phyloP scores from a whole-genome alignment of 306 rosid genomes.

The Astragalus membranaceus region DNA sequence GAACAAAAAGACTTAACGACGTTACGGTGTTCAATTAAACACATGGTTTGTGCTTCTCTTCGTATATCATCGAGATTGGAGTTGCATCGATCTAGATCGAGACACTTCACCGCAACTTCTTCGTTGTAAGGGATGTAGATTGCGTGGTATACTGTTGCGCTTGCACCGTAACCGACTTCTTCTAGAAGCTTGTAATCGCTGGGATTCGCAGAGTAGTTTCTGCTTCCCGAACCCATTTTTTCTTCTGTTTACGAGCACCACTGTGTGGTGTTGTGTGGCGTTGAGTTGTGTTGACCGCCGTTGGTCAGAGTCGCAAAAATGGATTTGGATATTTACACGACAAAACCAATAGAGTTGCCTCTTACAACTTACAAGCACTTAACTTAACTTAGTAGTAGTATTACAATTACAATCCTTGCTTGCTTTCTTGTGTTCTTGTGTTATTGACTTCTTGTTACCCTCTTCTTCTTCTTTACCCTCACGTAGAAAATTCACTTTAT shows the following conservation, averaged over 20 bases:
- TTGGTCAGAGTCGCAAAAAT: neutral
- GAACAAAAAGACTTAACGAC: slow-evolving; percentile 79
- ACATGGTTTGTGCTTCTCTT: slow-evolving; percentile 93
- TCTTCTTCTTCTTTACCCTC: too few species aligned
- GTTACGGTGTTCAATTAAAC: slow-evolving; percentile 84
- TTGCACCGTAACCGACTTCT: slow-evolving; percentile 94
- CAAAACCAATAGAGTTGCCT: neutral
- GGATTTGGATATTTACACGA: neutral
- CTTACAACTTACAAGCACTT: too few species aligned
- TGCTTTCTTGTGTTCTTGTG: neutral
- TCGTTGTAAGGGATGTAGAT: slow-evolving; percentile 75
- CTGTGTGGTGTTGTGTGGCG: too few species aligned
- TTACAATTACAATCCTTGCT: neutral
- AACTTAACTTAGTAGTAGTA: too few species aligned
- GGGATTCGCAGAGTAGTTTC: slow-evolving; percentile 47
- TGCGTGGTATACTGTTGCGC: slow-evolving; percentile 88
- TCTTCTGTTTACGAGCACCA: too few species aligned
- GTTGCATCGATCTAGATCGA: slow-evolving; percentile 99
- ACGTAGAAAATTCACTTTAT: too few species aligned
- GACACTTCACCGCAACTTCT: slow-evolving; percentile 81
- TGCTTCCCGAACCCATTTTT: slow-evolving; percentile 24
- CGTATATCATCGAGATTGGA: slow-evolving; percentile 78
- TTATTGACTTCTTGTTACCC: too few species aligned
- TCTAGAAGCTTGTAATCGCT: slow-evolving; percentile 84
- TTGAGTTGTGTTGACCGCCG: neutral